phyloP scores from a whole-genome alignment of 495 filamentous ascomycete genomes.

The Trichocladium uniseriatum region DNA sequence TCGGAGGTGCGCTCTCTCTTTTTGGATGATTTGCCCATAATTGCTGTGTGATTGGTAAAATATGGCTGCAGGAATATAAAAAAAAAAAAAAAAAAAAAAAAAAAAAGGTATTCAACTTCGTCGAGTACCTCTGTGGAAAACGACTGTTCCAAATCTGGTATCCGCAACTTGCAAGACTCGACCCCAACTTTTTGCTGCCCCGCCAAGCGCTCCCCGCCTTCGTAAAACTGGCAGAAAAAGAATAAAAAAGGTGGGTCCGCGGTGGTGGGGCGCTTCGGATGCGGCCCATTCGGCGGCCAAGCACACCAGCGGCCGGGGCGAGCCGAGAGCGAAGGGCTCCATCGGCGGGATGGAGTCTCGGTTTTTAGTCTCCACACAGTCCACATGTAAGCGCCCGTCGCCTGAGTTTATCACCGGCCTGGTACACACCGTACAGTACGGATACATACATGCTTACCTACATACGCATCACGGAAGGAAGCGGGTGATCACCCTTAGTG shows the following conservation, averaged over 20 bases:
- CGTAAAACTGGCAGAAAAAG: too few relatives aligned
- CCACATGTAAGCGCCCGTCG: neutral
- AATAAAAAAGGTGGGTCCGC: too few relatives aligned
- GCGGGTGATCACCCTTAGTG: too few relatives aligned
- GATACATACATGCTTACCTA: neutral
- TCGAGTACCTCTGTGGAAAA: neutral
- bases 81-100: neutral
- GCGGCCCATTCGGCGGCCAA: conserved; percentile 14
- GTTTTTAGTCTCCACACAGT: neutral
- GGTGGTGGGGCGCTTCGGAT: conserved; percentile 4
- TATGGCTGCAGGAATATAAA: neutral
- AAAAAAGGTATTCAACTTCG: neutral
- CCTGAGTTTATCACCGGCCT: too few relatives aligned
- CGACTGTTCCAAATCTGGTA: too few relatives aligned
- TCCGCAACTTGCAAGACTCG: neutral
- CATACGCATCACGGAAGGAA: too few relatives aligned
- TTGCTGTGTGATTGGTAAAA: neutral
- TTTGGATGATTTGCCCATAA: conserved; percentile 25
- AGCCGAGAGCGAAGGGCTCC: neutral
- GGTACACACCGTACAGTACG: neutral
- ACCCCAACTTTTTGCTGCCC: neutral
- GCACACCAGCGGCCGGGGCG: neutral
- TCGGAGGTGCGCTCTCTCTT: conserved; percentile 27
- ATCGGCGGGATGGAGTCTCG: too few relatives aligned
- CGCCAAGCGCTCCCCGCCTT: too few relatives aligned